phyloP scores from a whole-genome alignment of 805 yeast genomes.

The Kuraishia cidri region DNA sequence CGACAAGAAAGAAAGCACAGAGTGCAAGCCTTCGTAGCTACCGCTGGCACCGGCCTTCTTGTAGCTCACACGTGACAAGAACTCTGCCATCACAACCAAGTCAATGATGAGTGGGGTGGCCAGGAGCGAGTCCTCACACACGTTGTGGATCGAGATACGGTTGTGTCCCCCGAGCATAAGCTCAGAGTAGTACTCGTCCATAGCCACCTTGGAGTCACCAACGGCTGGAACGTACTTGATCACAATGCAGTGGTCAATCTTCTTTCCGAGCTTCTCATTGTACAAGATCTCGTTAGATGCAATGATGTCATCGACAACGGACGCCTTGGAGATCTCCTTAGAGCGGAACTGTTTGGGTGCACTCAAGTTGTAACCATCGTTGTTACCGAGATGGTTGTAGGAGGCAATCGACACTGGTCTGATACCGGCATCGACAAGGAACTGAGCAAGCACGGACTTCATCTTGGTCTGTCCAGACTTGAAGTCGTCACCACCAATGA shows the following conservation, averaged over 20 bases:
- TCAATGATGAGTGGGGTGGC: constrained; percentile 95
- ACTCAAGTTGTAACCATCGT: constrained; percentile 87
- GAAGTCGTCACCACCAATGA: constrained; percentile 96
- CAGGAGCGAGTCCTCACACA: constrained; percentile 90
- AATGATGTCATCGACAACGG: constrained; percentile 91
- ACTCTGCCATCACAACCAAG: constrained; percentile 83
- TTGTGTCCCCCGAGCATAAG: constrained; percentile 97
- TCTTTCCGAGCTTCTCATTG: constrained; percentile 68
- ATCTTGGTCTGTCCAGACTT: constrained; percentile 94
- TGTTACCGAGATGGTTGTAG: constrained; percentile 93
- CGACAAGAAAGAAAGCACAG: constrained; percentile 78
- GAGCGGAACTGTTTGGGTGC: constrained; percentile 93
- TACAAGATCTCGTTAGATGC: constrained; percentile 79
- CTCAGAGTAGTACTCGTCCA: constrained; percentile 97
- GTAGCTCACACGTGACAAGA: constrained; percentile 79
- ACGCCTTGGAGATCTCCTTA: constrained; percentile 87
- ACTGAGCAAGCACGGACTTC: constrained; percentile 95
- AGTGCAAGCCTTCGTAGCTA: constrained; percentile 61
- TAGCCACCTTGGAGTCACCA: constrained; percentile 94
- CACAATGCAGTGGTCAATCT: constrained; percentile 89
- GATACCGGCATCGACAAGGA: constrained; percentile 94
- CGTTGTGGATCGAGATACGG: constrained; percentile 88
- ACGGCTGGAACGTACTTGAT: constrained; percentile 92
- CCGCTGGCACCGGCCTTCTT: constrained; percentile 39
- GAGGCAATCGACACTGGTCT: constrained; percentile 92